These are phyloP conservation scores for Podospora didyma DNA, from an alignment of 495 filamentous ascomycete species.

Conservation along the genomic window DNA sequence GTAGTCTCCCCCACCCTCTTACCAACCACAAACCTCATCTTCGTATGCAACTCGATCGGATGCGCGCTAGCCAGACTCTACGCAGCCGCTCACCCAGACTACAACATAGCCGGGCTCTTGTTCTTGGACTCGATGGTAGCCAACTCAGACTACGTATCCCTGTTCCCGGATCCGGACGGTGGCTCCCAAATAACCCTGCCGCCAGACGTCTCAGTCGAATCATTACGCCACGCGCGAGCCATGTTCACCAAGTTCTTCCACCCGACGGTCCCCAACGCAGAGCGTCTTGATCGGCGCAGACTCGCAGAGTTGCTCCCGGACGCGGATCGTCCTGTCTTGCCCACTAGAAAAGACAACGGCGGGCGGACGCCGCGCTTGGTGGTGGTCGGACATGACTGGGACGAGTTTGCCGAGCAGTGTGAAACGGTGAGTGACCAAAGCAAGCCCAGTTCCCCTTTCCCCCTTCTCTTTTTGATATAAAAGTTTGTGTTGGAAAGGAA, in stretches of 20 bases:
- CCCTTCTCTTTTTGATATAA: not conserved
- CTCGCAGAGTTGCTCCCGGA: conserved; percentile 47
- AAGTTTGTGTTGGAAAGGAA: not conserved
- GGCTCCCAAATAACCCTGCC: conserved; percentile 46
- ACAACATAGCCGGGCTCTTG: conserved; percentile 41
- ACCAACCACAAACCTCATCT: conserved; percentile 30
- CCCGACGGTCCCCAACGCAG: conserved; percentile 50
- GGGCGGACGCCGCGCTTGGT: conserved; percentile 42
- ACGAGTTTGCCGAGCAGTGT: conserved; percentile 52
- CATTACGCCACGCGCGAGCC: conserved; percentile 41
- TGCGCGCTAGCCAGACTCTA: conserved; percentile 56
- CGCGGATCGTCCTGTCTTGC: conserved; percentile 44
- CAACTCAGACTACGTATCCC: conserved; percentile 54
- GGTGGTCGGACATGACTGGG: conserved; percentile 60
- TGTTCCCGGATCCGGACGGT: conserved; percentile 58
- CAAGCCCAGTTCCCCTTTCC: too few species aligned
- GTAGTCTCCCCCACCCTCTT: conserved; percentile 23
- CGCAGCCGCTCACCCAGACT: conserved; percentile 42
- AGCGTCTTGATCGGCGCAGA: conserved; percentile 51
- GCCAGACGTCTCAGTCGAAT: conserved; percentile 38
- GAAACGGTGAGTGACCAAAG: conserved; percentile 28
- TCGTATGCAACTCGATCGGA: conserved; percentile 59
- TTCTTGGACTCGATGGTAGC: conserved; percentile 62
- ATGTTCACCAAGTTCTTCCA: conserved; percentile 45
- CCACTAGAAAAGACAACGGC: too few species aligned